These are phyloP conservation scores for Melampsora americana DNA, from an alignment of 1,284 basidiomycete species.

Conservation along the genomic window DNA sequence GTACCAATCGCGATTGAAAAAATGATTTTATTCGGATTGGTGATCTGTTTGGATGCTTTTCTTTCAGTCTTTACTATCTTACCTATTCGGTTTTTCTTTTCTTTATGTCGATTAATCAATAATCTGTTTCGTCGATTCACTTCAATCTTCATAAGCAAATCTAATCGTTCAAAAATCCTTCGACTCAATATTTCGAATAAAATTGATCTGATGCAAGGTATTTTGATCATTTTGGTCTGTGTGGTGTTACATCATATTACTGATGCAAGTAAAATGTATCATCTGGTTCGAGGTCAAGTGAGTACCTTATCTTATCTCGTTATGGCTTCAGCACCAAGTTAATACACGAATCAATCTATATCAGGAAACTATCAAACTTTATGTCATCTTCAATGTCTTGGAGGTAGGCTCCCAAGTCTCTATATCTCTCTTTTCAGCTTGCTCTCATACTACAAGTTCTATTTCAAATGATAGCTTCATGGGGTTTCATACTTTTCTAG, in stretches of 20 bases:
- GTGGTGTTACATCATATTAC: slow-evolving; percentile 74
- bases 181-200: slow-evolving; percentile 74
- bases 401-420: slow-evolving; percentile 62
- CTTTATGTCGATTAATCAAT: slow-evolving; percentile 39
- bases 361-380: slow-evolving; percentile 87
- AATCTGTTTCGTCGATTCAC: neutral
- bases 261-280: slow-evolving; percentile 97
- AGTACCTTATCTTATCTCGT: slow-evolving; percentile 46
- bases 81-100: slow-evolving; percentile 67
- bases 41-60: slow-evolving; percentile 94
- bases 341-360: neutral
- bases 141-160: neutral
- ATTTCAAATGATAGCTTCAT: neutral
- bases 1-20: slow-evolving; percentile 93
- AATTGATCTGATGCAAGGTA: slow-evolving; percentile 76
- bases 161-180: neutral
- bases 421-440: neutral
- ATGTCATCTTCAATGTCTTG: slow-evolving; percentile 97
- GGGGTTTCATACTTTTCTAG: slow-evolving; percentile 56
- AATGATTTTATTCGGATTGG: slow-evolving; percentile 86
- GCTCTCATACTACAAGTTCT: no score
- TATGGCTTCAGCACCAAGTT: neutral
- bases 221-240: slow-evolving; percentile 74
- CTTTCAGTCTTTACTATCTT: slow-evolving; percentile 97
- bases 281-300: slow-evolving; percentile 88